Evolutionary conservation across 768 basidiomycete genomes (phyloP), one percentile per base, ranked within the genome.

Genomic region (Podaxis sp.): DNA sequence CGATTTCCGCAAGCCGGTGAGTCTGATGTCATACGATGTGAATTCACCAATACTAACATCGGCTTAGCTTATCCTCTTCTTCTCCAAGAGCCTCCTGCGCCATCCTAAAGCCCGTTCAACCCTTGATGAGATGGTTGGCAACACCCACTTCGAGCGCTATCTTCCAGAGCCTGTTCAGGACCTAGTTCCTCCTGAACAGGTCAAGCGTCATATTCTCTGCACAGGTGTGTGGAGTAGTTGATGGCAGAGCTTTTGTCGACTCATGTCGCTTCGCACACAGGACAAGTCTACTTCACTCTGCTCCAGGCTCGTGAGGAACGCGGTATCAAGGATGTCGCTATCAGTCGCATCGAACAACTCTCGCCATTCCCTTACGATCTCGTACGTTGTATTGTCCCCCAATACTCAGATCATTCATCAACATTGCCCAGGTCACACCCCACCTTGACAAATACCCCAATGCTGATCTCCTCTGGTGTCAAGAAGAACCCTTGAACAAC

Each of bases 351-450:
- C 49, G 97, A 99, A 74, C 97, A 99, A 76, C 71, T 98, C 59
- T 96, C 94, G 27, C 97, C 97, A 0, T 93, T 99, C 85, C 97
- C 97, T 54, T 98, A 98, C 71, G 96, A 98, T 69, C 77, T 96
- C 56, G 91, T 95, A 70, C 43, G 43, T 46, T 19, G 43, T 9
- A 46, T 19, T 1, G 43, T 19, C 6, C 43, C 19, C 19, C 4
- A 3, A 41, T 3, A 17, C n/a, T 25, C 49, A 12, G 8, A 38
- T 8, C 13, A 7, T n/a, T 24, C 0, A 49, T n/a, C 52, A 51
- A 64, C 56, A 38, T 13, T 27, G 40, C 66, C 12, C 64, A 94
- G 92, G 72, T 98, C 66, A 94, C 92, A 24, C 91, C 96, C 27
- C 93, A 98, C 74, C 83, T 99, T 38, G 97, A 99, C 80, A 87